phyloP scores from a whole-genome alignment of 83 land plant genomes.

The Thuja plicata region DNA sequence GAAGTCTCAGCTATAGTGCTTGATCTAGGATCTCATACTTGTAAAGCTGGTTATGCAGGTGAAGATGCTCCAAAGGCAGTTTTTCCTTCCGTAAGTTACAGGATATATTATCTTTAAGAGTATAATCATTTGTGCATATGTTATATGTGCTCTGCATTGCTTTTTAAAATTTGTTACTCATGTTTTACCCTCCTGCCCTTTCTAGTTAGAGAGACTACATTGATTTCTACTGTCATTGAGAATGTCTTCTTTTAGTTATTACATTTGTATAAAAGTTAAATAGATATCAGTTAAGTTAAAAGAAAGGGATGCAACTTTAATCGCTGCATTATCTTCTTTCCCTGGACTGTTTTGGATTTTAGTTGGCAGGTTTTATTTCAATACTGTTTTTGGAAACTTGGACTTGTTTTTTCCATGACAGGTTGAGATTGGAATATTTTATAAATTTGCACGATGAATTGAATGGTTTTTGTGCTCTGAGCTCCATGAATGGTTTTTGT shows the following conservation, averaged over 20 bases:
- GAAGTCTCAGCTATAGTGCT: conserved; percentile 96
- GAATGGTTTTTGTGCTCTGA: background rate
- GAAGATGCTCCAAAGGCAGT: conserved; percentile 98
- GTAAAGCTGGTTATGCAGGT: conserved; percentile 98
- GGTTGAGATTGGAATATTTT: background rate
- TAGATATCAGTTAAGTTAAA: background rate
- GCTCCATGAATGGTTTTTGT: background rate
- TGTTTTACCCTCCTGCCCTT: background rate
- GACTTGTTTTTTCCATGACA: background rate
- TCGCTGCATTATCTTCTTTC: background rate
- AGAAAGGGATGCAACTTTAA: background rate
- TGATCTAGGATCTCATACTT: conserved; percentile 90
- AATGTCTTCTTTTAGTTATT: background rate
- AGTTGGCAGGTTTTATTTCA: background rate
- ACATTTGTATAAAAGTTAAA: background rate
- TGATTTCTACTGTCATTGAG: background rate
- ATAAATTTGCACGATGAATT: background rate
- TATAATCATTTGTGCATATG: background rate
- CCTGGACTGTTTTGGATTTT: background rate
- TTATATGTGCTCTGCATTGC: no score
- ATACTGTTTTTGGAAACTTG: background rate
- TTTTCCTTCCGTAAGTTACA: conserved; percentile 78
- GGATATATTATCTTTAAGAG: background rate
- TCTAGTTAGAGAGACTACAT: background rate
- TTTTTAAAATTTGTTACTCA: background rate